A percentile compares a stretch with the other conserved stretches of the same genome.
Evolutionary conservation across 2,329 filamentous ascomycete genomes (phyloP).

Genomic region (Pseudopyricularia cyperi): DNA sequence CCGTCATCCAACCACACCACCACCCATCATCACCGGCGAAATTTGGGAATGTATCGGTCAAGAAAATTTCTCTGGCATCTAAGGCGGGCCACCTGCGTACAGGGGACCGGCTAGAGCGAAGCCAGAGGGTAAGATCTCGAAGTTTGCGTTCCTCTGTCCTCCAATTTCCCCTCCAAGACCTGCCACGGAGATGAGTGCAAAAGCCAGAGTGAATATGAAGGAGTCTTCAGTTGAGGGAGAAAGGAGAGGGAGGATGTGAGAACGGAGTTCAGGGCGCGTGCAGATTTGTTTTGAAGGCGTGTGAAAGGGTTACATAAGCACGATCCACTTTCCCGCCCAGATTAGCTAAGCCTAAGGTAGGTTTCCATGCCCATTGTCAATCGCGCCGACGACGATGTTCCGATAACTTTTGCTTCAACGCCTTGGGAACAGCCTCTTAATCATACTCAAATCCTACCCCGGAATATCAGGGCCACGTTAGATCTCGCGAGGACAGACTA

Average conservation of each 20-base stretch:
- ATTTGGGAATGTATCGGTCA: conserved; percentile 18
- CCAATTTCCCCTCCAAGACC: conserved; percentile 56
- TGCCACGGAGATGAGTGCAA: conserved; percentile 38
- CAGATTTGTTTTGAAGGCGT: neutral
- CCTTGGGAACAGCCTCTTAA: too few relatives aligned
- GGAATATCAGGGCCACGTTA: too few relatives aligned
- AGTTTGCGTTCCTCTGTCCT: conserved; percentile 40
- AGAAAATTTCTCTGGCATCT: conserved; percentile 18
- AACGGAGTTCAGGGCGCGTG: neutral
- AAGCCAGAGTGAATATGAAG: conserved; percentile 58
- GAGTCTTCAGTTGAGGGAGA: conserved; percentile 31
- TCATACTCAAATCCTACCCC: too few relatives aligned
- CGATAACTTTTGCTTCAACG: too few relatives aligned
- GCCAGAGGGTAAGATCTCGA: conserved; percentile 47
- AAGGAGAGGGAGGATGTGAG: conserved; percentile 11
- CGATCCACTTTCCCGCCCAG: neutral
- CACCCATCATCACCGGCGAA: neutral
- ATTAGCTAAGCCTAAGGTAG: too few relatives aligned
- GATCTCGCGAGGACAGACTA: neutral
- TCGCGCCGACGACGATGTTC: too few relatives aligned
- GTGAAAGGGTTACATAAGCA: neutral
- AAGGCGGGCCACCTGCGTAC: conserved; percentile 13
- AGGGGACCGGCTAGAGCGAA: conserved; percentile 15
- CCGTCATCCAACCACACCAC: neutral
- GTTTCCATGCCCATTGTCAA: too few relatives aligned